A percentile compares a stretch with the other conserved stretches of the same genome.
These are phyloP conservation scores for Adansonia rubrostipa DNA, from an alignment of 441 rosid species.

Conservation along the genomic window DNA sequence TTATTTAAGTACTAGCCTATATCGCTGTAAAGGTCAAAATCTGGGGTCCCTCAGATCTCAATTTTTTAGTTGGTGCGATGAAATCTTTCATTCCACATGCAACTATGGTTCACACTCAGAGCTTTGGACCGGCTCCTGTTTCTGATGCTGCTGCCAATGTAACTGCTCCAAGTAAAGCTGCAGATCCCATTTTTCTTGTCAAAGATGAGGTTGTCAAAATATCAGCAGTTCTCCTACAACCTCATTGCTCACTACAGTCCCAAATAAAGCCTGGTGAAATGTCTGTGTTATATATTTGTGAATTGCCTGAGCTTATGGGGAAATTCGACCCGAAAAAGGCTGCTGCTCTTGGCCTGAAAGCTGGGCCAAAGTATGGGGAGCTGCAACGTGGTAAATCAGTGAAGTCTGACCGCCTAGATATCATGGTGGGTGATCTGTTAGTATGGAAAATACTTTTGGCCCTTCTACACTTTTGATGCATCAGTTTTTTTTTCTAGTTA, in stretches of 20 bases:
- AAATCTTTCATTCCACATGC: constrained; percentile 90
- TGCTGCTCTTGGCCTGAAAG: constrained; percentile 71
- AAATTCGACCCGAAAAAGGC: constrained; percentile 81
- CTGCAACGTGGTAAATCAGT: constrained; percentile 85
- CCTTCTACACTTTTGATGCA: constrained; percentile 6
- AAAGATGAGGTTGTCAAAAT: constrained; percentile 84
- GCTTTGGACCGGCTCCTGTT: constrained; percentile 61
- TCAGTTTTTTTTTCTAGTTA: constrained; percentile 19
- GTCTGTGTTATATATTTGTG: constrained; percentile 85
- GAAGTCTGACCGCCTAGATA: constrained; percentile 65
- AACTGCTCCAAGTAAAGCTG: constrained; percentile 40
- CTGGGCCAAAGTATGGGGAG: constrained; percentile 79
- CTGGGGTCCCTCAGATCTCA: constrained; percentile 96
- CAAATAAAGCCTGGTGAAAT: constrained; percentile 66
- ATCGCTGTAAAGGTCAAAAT: constrained; percentile 69
- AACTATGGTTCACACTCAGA: constrained; percentile 87
- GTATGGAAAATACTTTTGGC: not conserved
- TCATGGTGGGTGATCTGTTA: constrained; percentile 53
- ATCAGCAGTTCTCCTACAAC: constrained; percentile 74
- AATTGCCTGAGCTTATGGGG: constrained; percentile 82
- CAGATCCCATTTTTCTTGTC: constrained; percentile 63
- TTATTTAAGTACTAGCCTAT: constrained; percentile 21
- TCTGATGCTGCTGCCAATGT: constrained; percentile 42
- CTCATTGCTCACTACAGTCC: constrained; percentile 42
- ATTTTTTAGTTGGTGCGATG: constrained; percentile 87